A percentile compares a stretch with the other conserved stretches of the same genome.
Conservation (phyloP, 2,329 filamentous ascomycete species). For the Grosmannia penicillata region DNA sequence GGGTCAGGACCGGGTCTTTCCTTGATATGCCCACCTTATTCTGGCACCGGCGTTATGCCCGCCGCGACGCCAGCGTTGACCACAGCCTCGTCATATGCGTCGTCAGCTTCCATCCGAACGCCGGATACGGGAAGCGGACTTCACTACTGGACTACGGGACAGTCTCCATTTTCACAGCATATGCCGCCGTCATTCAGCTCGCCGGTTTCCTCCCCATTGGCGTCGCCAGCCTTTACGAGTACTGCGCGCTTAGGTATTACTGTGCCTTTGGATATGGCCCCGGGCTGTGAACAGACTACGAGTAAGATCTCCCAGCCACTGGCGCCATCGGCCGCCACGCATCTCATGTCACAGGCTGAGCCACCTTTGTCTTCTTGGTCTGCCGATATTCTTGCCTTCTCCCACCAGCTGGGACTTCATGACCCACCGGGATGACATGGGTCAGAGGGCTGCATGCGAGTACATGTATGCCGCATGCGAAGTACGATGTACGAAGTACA, state of each 20-base stretch:
- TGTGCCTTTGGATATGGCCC: too few relatives aligned
- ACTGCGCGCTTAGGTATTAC: too few relatives aligned
- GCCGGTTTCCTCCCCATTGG: background rate
- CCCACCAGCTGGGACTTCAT: background rate
- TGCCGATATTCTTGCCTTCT: background rate
- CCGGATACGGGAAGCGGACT: slow-evolving; percentile 8
- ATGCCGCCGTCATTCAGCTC: slow-evolving; percentile 3
- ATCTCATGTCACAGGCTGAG: background rate
- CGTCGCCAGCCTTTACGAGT: too few relatives aligned
- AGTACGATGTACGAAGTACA: too few relatives aligned
- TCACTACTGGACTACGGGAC: background rate
- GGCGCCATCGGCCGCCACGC: background rate
- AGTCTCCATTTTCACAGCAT: slow-evolving; percentile 2
- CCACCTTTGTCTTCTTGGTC: background rate
- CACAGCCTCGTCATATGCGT: slow-evolving; percentile 5
- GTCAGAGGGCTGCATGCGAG: background rate
- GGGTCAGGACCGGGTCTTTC: background rate
- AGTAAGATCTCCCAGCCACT: too few relatives aligned
- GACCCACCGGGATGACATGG: background rate
- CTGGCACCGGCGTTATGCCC: too few relatives aligned
- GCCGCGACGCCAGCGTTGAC: background rate
- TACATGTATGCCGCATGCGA: too few relatives aligned
- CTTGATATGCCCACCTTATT: slow-evolving; percentile 6
- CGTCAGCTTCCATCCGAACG: slow-evolving; percentile 4
- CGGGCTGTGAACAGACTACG: too few relatives aligned